Evolutionary conservation across 1,139 yeast species (phyloP).

Genomic region (Nakaseomyces glabratus): DNA sequence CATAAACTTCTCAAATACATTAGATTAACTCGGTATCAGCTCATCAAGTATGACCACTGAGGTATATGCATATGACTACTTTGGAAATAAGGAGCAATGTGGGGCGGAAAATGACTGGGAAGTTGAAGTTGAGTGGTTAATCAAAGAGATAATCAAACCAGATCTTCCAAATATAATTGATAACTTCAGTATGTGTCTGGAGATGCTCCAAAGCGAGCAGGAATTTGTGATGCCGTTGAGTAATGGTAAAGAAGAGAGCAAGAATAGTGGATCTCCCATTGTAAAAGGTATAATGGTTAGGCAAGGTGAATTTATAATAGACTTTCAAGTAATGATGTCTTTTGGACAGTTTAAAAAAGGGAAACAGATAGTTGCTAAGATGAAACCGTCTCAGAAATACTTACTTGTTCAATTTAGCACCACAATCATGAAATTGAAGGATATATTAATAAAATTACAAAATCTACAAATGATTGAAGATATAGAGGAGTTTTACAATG

Average conservation of each 20-base stretch:
- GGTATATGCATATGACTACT: constrained; percentile 22
- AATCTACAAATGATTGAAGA: constrained; percentile 19
- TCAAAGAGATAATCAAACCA: constrained; percentile 32
- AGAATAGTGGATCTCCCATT: constrained; percentile 13
- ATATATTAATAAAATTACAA: constrained; percentile 15
- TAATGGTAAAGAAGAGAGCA: constrained; percentile 17
- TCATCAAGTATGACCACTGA: constrained; percentile 24
- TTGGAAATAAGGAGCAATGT: constrained; percentile 14
- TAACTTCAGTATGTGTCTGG: constrained; percentile 31
- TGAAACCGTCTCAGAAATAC: constrained; percentile 19
- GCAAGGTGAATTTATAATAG: constrained; percentile 23
- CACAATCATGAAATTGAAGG: constrained; percentile 14
- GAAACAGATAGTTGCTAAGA: constrained; percentile 18
- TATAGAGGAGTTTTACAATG: constrained; percentile 14
- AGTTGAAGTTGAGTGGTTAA: constrained; percentile 31
- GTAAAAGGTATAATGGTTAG: constrained; percentile 27
- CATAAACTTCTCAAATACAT: too few relatives aligned
- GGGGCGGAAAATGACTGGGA: constrained; percentile 11
- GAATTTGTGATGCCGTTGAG: constrained; percentile 30
- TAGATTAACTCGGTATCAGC: too few relatives aligned
- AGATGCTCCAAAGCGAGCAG: constrained; percentile 26
- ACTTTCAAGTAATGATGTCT: constrained; percentile 24
- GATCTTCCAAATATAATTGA: constrained; percentile 33
- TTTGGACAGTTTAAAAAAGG: constrained; percentile 29
- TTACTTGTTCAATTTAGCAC: constrained; percentile 21